A percentile compares a stretch with the other conserved stretches of the same genome.
These are phyloP conservation scores for Eucalyptus brandiana DNA, from an alignment of 345 rosid genomes.

Conservation along the genomic window DNA sequence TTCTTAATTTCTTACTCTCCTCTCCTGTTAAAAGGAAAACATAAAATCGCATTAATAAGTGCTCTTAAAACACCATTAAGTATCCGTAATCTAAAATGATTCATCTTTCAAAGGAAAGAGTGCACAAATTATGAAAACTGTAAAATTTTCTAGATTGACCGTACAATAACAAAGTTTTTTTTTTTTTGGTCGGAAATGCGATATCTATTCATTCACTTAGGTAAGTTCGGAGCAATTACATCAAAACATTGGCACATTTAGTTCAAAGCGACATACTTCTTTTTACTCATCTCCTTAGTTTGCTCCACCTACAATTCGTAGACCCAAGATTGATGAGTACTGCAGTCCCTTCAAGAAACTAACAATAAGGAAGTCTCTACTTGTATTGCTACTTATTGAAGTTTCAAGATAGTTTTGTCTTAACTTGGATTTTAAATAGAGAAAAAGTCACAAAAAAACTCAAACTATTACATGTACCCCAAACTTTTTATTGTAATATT, in stretches of 20 bases:
- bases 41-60: not conserved
- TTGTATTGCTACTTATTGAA: not conserved
- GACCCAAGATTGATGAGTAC: not conserved
- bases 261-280: not conserved
- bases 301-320: fast-evolving
- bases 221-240: no score
- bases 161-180: not conserved
- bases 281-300: not conserved
- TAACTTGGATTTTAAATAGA: not conserved
- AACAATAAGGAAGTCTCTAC: not conserved
- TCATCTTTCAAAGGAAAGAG: not conserved
- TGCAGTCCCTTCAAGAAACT: not conserved
- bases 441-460: no score
- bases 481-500: no score
- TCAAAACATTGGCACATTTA: no score
- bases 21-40: not conserved
- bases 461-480: no score
- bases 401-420: not conserved
- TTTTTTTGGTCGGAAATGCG: no score
- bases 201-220: no score
- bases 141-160: not conserved
- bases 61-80: not conserved
- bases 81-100: not conserved
- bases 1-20: not conserved
- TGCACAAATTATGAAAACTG: not conserved